phyloP scores from a whole-genome alignment of 2,329 filamentous ascomycete genomes.

The Aureobasidium sp. region DNA sequence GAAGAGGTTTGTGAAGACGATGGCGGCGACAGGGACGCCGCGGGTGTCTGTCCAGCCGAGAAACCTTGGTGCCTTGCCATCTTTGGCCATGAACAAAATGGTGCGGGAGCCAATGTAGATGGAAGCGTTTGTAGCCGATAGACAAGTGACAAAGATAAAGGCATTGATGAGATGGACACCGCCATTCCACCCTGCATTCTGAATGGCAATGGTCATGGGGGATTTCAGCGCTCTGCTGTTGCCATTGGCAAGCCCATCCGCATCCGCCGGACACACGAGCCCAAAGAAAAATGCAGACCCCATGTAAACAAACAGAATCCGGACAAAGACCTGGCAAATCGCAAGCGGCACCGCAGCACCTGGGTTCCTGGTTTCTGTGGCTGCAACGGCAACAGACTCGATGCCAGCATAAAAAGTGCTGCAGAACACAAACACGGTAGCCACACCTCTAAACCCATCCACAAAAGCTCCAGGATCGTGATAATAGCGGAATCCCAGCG shows the following conservation, averaged over 20 bases:
- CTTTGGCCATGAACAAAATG: constrained; percentile 67
- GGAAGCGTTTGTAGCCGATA: constrained; percentile 65
- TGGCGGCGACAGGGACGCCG: constrained; percentile 53
- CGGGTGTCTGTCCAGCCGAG: constrained; percentile 60
- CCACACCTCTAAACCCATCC: constrained; percentile 36
- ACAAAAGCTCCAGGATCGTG: constrained; percentile 35
- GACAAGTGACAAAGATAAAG: constrained; percentile 66
- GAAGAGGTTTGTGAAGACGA: constrained; percentile 63
- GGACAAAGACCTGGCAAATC: constrained; percentile 28
- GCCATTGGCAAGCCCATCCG: constrained; percentile 55
- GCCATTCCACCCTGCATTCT: constrained; percentile 65
- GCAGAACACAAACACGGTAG: constrained; percentile 37
- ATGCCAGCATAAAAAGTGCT: constrained; percentile 46
- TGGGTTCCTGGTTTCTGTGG: constrained; percentile 47
- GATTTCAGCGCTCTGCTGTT: constrained; percentile 59
- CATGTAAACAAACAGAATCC: constrained; percentile 53
- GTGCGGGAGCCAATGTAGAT: constrained; percentile 74
- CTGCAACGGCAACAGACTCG: constrained; percentile 46
- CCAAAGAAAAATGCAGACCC: constrained; percentile 69
- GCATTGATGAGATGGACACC: constrained; percentile 73
- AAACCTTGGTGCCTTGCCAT: constrained; percentile 62
- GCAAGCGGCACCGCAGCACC: constrained; percentile 35
- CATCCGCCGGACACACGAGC: constrained; percentile 64
- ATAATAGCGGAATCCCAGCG: constrained; percentile 32
- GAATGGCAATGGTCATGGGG: constrained; percentile 67